Conservation (phyloP, 1,284 basidiomycete species). For the Singerocomus inundabilis region DNA sequence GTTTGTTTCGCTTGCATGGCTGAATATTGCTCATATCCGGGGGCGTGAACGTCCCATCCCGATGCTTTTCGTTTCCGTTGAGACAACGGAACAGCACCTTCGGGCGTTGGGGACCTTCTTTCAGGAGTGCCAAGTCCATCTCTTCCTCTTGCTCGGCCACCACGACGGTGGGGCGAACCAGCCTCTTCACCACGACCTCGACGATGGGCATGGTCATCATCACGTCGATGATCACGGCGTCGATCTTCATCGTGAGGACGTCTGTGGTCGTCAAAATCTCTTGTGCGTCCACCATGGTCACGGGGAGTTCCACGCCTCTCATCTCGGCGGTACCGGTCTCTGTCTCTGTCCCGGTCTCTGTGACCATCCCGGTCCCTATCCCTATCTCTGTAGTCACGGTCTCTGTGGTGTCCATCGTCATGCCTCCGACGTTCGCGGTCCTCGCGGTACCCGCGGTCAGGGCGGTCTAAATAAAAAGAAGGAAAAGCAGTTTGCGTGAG, state of each 20-base stretch:
- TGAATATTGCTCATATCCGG: conserved; percentile 92
- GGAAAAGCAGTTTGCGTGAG: conserved; percentile 47
- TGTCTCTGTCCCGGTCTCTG: conserved; percentile 38
- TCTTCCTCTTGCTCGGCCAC: conserved; percentile 42
- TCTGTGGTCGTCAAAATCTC: conserved; percentile 44
- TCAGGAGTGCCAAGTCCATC: conserved; percentile 67
- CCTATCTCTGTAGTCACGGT: conserved; percentile 46
- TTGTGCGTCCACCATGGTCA: conserved; percentile 39
- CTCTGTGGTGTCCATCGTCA: conserved; percentile 50
- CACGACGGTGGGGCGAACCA: conserved; percentile 38
- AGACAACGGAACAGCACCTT: conserved; percentile 78
- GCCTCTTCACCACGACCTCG: conserved; percentile 39
- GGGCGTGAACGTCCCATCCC: conserved; percentile 94
- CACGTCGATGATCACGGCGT: conserved; percentile 48
- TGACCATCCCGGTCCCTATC: conserved; percentile 44
- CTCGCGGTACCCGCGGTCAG: conserved; percentile 53
- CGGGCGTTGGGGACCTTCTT: conserved; percentile 87
- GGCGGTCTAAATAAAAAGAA: conserved; percentile 41
- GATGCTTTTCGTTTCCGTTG: conserved; percentile 86
- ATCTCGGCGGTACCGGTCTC: conserved; percentile 41
- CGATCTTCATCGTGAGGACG: conserved; percentile 46
- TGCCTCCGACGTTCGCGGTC: conserved; percentile 54
- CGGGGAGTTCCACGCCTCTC: conserved; percentile 39
- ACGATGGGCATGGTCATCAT: conserved; percentile 41
- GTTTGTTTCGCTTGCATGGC: conserved; percentile 97